These are phyloP conservation scores for Boechera retrofracta DNA, from an alignment of 345 rosid species.

Conservation along the genomic window DNA sequence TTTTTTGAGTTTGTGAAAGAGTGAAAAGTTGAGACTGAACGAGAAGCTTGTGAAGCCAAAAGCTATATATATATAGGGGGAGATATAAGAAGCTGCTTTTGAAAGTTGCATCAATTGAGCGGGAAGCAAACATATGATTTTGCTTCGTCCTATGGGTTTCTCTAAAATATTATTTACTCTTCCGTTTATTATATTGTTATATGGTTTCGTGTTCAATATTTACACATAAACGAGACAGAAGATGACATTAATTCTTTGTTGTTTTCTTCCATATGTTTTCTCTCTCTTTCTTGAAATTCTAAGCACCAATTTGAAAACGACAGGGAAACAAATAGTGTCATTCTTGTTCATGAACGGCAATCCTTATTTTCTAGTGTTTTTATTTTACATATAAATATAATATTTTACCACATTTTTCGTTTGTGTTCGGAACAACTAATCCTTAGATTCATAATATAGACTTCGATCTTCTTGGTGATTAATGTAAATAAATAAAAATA, in stretches of 20 bases:
- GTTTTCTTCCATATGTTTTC: neutral
- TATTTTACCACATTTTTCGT: neutral
- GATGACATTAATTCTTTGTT: constrained; percentile 5
- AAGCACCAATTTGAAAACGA: constrained; percentile 17
- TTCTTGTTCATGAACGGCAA: neutral
- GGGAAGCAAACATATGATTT: constrained; percentile 1
- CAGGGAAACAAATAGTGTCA: neutral
- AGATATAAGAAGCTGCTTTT: constrained; percentile 5
- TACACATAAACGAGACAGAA: constrained; percentile 4
- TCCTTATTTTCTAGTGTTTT: neutral
- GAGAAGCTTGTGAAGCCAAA: neutral
- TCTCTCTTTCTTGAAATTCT: constrained; percentile 33
- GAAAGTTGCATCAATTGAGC: constrained; percentile 13
- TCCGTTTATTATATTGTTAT: neutral
- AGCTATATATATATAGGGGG: constrained; percentile 11
- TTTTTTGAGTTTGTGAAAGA: constrained; percentile 22
- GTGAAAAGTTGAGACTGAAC: neutral
- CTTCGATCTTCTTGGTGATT: neutral
- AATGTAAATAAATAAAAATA: neutral
- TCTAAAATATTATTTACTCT: neutral
- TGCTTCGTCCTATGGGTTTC: constrained; percentile 24
- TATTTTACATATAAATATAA: neutral
- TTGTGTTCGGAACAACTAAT: neutral
- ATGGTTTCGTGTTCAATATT: neutral
- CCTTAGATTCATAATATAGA: neutral